These are phyloP conservation scores for Choiromyces venosus DNA, from an alignment of 495 filamentous ascomycete species.

Conservation along the genomic window DNA sequence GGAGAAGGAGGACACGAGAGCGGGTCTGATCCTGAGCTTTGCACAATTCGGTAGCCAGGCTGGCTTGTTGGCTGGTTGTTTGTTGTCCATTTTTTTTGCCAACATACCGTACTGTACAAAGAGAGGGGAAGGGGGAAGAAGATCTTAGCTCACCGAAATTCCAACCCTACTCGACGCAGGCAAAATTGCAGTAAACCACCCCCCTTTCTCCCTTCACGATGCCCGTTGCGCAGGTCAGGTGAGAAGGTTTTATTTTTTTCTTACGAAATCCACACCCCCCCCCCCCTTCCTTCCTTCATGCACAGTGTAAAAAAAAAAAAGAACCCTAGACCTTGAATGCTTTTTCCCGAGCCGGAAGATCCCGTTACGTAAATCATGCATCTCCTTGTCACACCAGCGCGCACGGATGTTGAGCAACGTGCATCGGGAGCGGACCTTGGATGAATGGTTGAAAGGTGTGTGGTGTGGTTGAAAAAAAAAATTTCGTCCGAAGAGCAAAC, in stretches of 20 bases:
- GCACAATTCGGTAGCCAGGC: not conserved
- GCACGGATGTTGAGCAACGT: not conserved
- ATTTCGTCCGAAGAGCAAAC: too few relatives aligned
- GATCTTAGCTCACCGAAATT: constrained; percentile 24
- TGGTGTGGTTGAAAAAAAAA: too few relatives aligned
- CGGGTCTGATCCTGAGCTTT: not conserved
- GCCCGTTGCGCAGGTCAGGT: constrained; percentile 28
- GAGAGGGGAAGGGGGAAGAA: constrained; percentile 13
- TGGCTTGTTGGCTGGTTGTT: not conserved
- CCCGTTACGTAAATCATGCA: constrained; percentile 4
- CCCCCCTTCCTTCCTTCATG: not conserved
- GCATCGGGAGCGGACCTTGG: not conserved
- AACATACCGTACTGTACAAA: not conserved
- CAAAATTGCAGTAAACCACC: not conserved
- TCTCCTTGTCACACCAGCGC: not conserved
- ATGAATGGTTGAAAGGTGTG: not conserved
- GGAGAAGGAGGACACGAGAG: not conserved
- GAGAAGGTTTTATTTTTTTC: constrained; percentile 16
- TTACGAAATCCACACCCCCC: not conserved
- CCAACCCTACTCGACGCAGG: constrained; percentile 13
- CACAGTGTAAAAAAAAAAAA: not conserved
- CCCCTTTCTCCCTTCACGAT: constrained; percentile 26
- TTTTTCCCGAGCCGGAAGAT: constrained; percentile 1
- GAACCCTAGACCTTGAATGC: not conserved
- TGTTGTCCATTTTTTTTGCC: not conserved